Conservation (phyloP, 768 basidiomycete species). For the Trametes coccinea region DNA sequence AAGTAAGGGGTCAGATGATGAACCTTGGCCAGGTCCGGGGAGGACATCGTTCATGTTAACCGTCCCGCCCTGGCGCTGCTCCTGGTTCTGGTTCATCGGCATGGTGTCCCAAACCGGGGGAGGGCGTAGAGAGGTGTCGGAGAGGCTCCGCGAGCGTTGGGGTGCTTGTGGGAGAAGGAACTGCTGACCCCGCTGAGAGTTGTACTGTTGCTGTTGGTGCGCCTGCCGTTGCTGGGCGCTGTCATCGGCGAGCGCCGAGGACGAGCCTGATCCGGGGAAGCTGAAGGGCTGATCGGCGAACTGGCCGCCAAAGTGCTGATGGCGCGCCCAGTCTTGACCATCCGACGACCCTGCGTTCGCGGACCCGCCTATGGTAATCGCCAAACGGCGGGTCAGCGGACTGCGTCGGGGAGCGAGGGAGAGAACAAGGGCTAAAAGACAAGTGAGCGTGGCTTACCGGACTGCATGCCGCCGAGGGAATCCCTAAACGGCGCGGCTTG, state of each 20-base stretch:
- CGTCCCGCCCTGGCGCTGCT: constrained; percentile 34
- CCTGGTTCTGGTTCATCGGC: constrained; percentile 28
- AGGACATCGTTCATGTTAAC: constrained; percentile 47
- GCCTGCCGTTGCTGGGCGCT: constrained; percentile 17
- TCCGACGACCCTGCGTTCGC: constrained; percentile 12
- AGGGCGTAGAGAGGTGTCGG: constrained; percentile 58
- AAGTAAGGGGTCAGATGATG: constrained; percentile 22
- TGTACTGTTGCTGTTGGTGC: constrained; percentile 9
- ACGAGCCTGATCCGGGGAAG: constrained; percentile 21
- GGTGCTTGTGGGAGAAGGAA: constrained; percentile 39
- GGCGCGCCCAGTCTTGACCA: constrained; percentile 17
- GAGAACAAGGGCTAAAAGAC: background rate
- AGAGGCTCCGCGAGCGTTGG: constrained; percentile 54
- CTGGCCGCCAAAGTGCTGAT: constrained; percentile 18
- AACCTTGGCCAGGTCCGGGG: constrained; percentile 26
- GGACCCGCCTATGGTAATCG: constrained; percentile 7
- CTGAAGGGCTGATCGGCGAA: constrained; percentile 20
- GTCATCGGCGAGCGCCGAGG: constrained; percentile 19
- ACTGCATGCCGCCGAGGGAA: constrained; percentile 49
- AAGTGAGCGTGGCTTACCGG: constrained; percentile 43
- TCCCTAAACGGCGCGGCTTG: constrained; percentile 54
- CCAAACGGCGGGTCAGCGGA: background rate
- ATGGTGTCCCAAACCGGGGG: constrained; percentile 49
- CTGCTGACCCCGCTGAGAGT: constrained; percentile 22
- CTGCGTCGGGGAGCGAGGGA: background rate